phyloP scores from a whole-genome alignment of 179 eudicot genomes.

The Pouteria campechiana region DNA sequence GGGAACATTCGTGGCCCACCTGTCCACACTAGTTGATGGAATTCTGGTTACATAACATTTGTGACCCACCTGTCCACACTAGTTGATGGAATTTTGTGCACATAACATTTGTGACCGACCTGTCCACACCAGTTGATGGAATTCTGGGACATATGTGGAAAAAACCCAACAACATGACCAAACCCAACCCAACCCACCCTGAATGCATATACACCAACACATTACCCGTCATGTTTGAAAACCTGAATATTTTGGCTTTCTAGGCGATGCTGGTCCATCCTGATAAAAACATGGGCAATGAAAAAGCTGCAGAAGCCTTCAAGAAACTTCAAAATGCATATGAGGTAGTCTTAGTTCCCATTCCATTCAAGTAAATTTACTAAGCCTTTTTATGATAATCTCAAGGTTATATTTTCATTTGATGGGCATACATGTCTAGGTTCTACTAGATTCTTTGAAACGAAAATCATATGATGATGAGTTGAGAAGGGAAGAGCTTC shows the following conservation, averaged over 20 bases:
- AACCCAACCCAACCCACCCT: too few species aligned
- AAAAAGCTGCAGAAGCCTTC: slow-evolving; percentile 97
- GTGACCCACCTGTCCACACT: too few species aligned
- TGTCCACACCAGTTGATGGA: too few species aligned
- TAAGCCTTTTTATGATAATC: not conserved
- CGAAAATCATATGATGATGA: slow-evolving; percentile 87
- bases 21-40: too few species aligned
- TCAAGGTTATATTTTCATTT: not conserved
- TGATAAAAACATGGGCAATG: slow-evolving; percentile 99
- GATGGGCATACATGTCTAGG: slow-evolving; percentile 20
- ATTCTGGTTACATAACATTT: too few species aligned
- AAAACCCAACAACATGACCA: too few species aligned
- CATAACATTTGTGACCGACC: too few species aligned
- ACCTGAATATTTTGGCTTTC: slow-evolving; percentile 3
- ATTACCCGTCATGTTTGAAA: not conserved
- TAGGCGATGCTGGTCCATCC: slow-evolving; percentile 99
- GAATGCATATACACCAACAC: too few species aligned
- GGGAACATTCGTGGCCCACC: too few species aligned
- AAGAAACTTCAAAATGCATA: slow-evolving; percentile 97
- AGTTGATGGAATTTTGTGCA: too few species aligned
- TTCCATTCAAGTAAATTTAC: not conserved
- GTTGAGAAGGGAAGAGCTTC: slow-evolving; percentile 79
- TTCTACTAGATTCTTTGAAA: slow-evolving; percentile 69
- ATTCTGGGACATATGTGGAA: too few species aligned
- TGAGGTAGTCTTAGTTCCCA: slow-evolving; percentile 39